Percentiles rank a stretch among this genome's conserved stretches.
Conservation (phyloP, 306 rosid genomes). For the Dryas alaskensis region DNA sequence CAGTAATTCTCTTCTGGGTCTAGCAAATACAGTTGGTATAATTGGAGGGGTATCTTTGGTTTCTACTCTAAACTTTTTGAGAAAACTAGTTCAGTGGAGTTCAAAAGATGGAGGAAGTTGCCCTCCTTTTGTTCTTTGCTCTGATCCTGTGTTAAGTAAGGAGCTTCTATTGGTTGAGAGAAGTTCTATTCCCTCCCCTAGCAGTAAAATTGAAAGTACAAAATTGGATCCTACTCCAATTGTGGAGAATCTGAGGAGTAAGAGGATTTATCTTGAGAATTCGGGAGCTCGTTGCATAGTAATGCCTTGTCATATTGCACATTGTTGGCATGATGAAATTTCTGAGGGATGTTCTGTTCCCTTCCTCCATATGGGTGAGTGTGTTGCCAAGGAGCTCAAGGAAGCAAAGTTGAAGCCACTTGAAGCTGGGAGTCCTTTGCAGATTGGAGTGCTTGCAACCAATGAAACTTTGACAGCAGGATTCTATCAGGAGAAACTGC, state of each 20-base stretch:
- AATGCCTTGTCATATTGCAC: conserved; percentile 82
- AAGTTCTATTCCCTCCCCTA: conserved; percentile 37
- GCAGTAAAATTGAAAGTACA: conserved; percentile 30
- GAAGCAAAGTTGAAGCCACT: conserved; percentile 80
- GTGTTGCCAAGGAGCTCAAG: conserved; percentile 80
- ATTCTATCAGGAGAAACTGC: conserved; percentile 74
- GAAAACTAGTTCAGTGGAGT: conserved; percentile 54
- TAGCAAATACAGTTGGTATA: conserved; percentile 51
- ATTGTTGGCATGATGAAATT: conserved; percentile 74
- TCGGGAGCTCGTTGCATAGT: conserved; percentile 73
- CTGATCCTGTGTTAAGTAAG: conserved; percentile 54
- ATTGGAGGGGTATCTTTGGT: conserved; percentile 67
- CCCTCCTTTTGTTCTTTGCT: conserved; percentile 64
- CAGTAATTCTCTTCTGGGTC: conserved; percentile 34
- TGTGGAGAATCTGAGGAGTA: conserved; percentile 48
- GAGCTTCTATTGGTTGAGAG: conserved; percentile 50
- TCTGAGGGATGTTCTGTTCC: conserved; percentile 63
- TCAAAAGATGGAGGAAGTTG: conserved; percentile 47
- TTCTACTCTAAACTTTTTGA: conserved; percentile 58
- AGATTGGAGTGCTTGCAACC: conserved; percentile 74
- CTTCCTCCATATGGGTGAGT: conserved; percentile 69
- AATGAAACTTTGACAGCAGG: conserved; percentile 60
- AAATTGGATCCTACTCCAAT: conserved; percentile 44
- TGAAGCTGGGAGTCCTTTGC: conserved; percentile 72
- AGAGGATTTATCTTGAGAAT: conserved; percentile 64